Base-by-base conservation (phyloP, 163 green algal species). In the Chlorella variabilis region DNA sequence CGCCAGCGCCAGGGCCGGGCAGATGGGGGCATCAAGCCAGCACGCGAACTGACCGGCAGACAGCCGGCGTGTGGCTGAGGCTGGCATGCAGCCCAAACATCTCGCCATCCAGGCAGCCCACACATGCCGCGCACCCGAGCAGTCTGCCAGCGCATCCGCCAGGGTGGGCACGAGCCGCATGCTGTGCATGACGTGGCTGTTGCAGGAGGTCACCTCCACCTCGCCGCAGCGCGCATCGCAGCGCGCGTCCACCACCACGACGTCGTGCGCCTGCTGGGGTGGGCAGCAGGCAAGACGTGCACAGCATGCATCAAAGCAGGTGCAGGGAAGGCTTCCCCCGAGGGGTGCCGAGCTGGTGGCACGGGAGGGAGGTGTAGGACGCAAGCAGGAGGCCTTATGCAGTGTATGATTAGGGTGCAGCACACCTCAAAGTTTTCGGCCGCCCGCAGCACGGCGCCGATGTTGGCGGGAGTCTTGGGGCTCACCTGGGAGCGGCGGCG, bases 381-480 rank as follows among this genome's bases (percentile, higher is more conserved):
- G 45, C 15, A 65, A 20, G 27, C 17, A 77, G 69, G 31, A 6
- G 2, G 29, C 45, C 33, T 27, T 45, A 15, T 29, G 62, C 17
- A 21, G 11, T 54, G 45, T 54, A 15, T 15, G 15, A 54, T 11
- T 21, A 62, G 0, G 8, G 36, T 9, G 2, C 38, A 56, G 38
- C 38, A 5, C 48, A 84, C 83, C 83, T 87, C 86, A 75, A 90
- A 90, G 48, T 90, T 90, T 38, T 68, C 86, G 4, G 71, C 80
- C 41, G 80, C 65, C 21, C 86, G 62, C 27, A 84, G 54, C 5
- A 83, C 84, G 29, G 71, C 49, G 4, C 86, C 86, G 42, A 90
- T 87, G 61, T 90, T 90, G 23, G 38, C 85, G 69, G 85, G 78
- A 36, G 36, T 66, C 51, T 90, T 90, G 21, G 82, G 75, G n/a